Evolutionary conservation across 2,329 filamentous ascomycete species (phyloP).

Genomic region (Claviceps purpurea): DNA sequence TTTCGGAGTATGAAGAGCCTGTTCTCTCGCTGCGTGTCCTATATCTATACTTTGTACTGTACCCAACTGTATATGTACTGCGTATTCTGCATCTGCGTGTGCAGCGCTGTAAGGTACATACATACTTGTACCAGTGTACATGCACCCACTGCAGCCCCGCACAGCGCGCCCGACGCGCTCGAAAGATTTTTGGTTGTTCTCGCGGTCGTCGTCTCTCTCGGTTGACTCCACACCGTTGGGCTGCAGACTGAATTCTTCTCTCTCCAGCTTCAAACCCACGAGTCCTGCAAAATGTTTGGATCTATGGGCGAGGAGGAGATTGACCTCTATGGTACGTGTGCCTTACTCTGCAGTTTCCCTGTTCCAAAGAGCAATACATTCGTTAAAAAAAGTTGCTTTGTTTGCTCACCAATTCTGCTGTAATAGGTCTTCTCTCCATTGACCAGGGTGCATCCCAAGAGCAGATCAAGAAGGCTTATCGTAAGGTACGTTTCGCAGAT

Average conservation of each 20-base stretch:
- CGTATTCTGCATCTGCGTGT: no score
- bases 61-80: no score
- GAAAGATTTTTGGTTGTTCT: no score
- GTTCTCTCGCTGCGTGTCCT: no score
- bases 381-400: background rate
- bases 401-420: conserved; percentile 4
- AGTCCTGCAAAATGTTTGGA: conserved; percentile 11
- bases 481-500: conserved; percentile 52
- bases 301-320: conserved; percentile 26
- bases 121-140: no score
- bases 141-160: no score
- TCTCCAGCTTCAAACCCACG: background rate
- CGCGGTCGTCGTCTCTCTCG: background rate
- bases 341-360: background rate
- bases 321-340: conserved; percentile 48
- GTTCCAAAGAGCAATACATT: no score
- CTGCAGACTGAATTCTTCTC: background rate
- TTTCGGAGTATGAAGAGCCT: no score
- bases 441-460: conserved; percentile 56
- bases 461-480: conserved; percentile 91
- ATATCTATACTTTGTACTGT: no score
- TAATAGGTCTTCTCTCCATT: conserved; percentile 64
- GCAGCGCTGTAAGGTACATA: no score
- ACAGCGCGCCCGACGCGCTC: no score
- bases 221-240: background rate